Evolutionary conservation across 2,329 filamentous ascomycete genomes (phyloP).

Genomic region (Fusarium robinianum): DNA sequence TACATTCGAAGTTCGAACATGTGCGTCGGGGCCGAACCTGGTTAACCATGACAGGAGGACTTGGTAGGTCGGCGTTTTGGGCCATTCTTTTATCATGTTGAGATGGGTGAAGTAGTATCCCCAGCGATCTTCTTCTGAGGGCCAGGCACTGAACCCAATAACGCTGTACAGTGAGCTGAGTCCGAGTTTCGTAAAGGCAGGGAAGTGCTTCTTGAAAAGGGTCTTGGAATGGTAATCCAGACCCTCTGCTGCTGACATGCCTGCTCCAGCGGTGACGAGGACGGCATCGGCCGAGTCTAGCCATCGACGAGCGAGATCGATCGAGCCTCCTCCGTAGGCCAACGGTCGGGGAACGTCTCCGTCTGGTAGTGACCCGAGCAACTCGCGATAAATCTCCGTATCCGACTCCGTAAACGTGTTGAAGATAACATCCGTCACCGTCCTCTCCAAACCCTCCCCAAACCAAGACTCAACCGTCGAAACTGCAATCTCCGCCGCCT

Average conservation of each 20-base stretch:
- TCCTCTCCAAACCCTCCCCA: slow-evolving; percentile 6
- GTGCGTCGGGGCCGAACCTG: slow-evolving; percentile 14
- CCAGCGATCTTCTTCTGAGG: slow-evolving; percentile 32
- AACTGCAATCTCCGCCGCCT: slow-evolving; percentile 26
- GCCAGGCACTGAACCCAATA: slow-evolving; percentile 24
- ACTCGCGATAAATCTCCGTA: slow-evolving; percentile 10
- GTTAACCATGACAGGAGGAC: slow-evolving; percentile 10
- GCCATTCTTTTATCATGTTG: slow-evolving; percentile 30
- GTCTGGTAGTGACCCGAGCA: background rate
- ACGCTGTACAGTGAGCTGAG: slow-evolving; percentile 28
- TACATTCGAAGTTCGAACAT: slow-evolving; percentile 27
- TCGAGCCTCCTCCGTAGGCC: background rate
- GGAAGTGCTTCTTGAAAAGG: slow-evolving; percentile 24
- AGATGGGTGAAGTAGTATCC: slow-evolving; percentile 33
- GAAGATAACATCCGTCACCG: slow-evolving; percentile 27
- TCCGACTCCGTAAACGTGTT: slow-evolving; percentile 30
- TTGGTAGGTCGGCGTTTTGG: slow-evolving; percentile 21
- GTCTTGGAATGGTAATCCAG: slow-evolving; percentile 27
- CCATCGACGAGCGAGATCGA: slow-evolving; percentile 16
- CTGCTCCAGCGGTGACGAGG: slow-evolving; percentile 29
- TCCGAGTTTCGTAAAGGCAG: slow-evolving; percentile 16
- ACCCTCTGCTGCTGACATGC: slow-evolving; percentile 28
- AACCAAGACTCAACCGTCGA: slow-evolving; percentile 16
- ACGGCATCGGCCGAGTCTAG: slow-evolving; percentile 26
- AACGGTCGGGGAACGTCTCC: background rate